These are phyloP conservation scores for Diaporthe batatas DNA, from an alignment of 2,329 filamentous ascomycete genomes.

Conservation along the genomic window DNA sequence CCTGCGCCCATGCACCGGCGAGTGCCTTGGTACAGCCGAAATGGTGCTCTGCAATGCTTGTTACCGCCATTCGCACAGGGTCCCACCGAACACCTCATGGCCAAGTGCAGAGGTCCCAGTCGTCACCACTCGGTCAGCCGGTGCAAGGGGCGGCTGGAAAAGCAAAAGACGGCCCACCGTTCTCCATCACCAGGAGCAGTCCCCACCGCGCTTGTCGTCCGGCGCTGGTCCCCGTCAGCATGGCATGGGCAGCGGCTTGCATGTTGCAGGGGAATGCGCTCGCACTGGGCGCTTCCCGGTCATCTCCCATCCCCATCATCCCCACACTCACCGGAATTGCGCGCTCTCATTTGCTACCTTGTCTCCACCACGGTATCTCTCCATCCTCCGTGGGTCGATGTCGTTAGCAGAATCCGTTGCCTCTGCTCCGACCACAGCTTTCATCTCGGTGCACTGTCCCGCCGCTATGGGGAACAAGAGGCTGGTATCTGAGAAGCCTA, in stretches of 20 bases:
- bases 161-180: constrained; percentile 37
- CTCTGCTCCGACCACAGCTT: constrained; percentile 37
- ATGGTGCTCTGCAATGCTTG: constrained; percentile 27
- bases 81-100: constrained; percentile 26
- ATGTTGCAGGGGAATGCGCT: constrained; percentile 40
- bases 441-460: constrained; percentile 35
- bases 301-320: constrained; percentile 41
- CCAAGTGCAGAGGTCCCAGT: constrained; percentile 36
- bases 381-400: constrained; percentile 37
- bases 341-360: constrained; percentile 38
- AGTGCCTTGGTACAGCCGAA: constrained; percentile 26
- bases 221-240: constrained; percentile 42
- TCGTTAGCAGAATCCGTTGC: constrained; percentile 24
- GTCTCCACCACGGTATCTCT: constrained; percentile 37
- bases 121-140: constrained; percentile 34
- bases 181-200: constrained; percentile 41
- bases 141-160: constrained; percentile 40
- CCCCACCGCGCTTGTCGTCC: constrained; percentile 42
- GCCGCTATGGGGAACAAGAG: constrained; percentile 25
- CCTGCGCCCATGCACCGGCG: constrained; percentile 26
- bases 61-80: constrained; percentile 32
- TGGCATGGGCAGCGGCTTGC: constrained; percentile 39
- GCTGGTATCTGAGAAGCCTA: constrained; percentile 36
- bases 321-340: constrained; percentile 36
- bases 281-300: constrained; percentile 48